Evolutionary conservation across 2,329 filamentous ascomycete genomes (phyloP).

Genomic region (Ophiocordyceps polyrhachis-furcata): DNA sequence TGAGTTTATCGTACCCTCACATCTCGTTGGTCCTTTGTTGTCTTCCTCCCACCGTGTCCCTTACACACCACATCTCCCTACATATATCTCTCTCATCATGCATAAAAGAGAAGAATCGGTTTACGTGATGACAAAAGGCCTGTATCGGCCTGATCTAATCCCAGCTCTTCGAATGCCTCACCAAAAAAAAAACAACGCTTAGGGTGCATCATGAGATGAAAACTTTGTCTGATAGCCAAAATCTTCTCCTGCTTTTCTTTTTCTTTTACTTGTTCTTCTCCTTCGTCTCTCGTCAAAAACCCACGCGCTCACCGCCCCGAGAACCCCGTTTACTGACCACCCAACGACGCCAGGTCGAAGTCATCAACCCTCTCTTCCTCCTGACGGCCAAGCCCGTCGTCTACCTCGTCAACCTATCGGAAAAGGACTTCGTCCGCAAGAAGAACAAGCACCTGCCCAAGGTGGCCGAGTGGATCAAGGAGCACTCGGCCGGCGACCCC

Average conservation of each 20-base stretch:
- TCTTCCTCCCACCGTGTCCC: neutral
- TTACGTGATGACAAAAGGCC: conserved; percentile 98
- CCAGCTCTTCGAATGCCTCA: conserved; percentile 98
- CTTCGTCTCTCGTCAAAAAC: no score
- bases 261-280: neutral
- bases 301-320: conserved; percentile 1
- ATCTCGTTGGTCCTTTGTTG: neutral
- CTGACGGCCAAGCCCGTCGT: conserved; percentile 94
- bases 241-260: conserved; percentile 1
- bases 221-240: conserved; percentile 43
- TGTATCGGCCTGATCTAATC: conserved; percentile 75
- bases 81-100: neutral
- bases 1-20: conserved; percentile 28
- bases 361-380: conserved; percentile 92
- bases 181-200: conserved; percentile 36
- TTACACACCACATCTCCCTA: neutral
- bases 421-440: conserved; percentile 92
- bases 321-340: conserved; percentile 6
- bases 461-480: conserved; percentile 90
- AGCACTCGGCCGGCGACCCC: conserved; percentile 69
- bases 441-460: conserved; percentile 98
- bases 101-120: conserved; percentile 2
- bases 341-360: conserved; percentile 55
- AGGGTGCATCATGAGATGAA: conserved; percentile 79
- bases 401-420: conserved; percentile 90